These are phyloP conservation scores for Rhizopus microsporus DNA, from an alignment of 371 early-diverging fungal species.

Conservation along the genomic window DNA sequence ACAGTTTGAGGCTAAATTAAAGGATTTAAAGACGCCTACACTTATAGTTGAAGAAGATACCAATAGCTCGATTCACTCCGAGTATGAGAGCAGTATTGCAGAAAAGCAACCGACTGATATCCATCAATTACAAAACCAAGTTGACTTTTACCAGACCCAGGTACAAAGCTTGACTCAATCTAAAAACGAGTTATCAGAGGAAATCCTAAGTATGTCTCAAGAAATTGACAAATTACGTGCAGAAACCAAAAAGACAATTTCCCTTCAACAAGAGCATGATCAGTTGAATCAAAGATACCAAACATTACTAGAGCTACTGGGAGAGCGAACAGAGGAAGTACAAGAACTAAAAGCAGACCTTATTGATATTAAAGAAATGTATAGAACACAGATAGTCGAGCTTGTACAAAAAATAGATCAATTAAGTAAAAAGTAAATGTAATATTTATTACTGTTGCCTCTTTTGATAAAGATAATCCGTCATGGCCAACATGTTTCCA, in stretches of 20 bases:
- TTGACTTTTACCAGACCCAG: slow-evolving; percentile 69
- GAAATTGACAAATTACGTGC: slow-evolving; percentile 59
- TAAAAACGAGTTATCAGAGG: slow-evolving; percentile 77
- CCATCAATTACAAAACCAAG: slow-evolving; percentile 70
- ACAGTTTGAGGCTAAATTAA: slow-evolving; percentile 36
- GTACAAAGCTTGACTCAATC: slow-evolving; percentile 63
- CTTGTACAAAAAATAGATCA: slow-evolving; percentile 57
- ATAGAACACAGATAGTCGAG: slow-evolving; percentile 73
- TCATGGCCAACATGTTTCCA: slow-evolving; percentile 55
- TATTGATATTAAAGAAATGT: slow-evolving; percentile 77
- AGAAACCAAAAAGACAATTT: slow-evolving; percentile 27
- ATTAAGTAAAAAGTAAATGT: slow-evolving; percentile 22
- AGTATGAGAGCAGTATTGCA: neutral
- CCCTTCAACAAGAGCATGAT: slow-evolving; percentile 34
- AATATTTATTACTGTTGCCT: slow-evolving; percentile 11
- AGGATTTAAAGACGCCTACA: slow-evolving; percentile 15
- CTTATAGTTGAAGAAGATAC: neutral
- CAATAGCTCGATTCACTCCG: neutral
- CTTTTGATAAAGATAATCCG: slow-evolving; percentile 44
- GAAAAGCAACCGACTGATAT: slow-evolving; percentile 62
- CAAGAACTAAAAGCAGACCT: slow-evolving; percentile 84
- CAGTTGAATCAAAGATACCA: slow-evolving; percentile 63
- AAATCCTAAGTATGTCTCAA: slow-evolving; percentile 63
- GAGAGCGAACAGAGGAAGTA: slow-evolving; percentile 87
- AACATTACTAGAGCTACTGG: slow-evolving; percentile 82